These are phyloP conservation scores for Colletotrichum acutatum DNA, from an alignment of 2,329 filamentous ascomycete species.

Conservation along the genomic window DNA sequence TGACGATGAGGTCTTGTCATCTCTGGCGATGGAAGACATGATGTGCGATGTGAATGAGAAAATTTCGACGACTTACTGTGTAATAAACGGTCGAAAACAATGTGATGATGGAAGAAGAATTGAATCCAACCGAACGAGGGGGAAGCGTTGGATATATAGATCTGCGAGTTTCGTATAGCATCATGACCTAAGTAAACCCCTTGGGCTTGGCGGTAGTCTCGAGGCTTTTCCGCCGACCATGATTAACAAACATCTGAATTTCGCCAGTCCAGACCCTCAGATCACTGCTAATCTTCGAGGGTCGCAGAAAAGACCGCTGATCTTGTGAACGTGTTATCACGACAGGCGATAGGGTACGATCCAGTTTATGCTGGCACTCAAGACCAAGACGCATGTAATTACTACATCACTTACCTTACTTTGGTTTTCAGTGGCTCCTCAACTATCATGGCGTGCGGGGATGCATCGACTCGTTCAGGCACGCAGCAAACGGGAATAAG, in stretches of 20 bases:
- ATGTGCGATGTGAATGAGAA: not conserved
- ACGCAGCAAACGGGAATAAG: not conserved
- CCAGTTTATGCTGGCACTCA: not conserved
- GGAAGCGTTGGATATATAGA: not conserved
- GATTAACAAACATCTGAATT: not conserved
- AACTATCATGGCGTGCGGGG: not conserved
- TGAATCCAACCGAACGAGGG: not conserved
- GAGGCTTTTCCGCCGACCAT: not conserved
- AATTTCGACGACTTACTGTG: too few species aligned
- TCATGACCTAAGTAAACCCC: not conserved
- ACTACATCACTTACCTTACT: not conserved
- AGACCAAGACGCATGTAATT: not conserved
- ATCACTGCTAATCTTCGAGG: not conserved
- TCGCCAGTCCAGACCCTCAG: too few species aligned
- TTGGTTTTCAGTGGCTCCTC: too few species aligned
- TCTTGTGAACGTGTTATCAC: too few species aligned
- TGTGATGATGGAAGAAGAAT: not conserved
- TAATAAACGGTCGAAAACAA: not conserved
- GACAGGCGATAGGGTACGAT: not conserved
- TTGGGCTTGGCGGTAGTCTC: not conserved
- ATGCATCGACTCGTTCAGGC: not conserved
- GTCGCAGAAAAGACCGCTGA: not conserved
- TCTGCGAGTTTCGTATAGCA: not conserved
- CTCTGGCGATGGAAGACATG: not conserved
- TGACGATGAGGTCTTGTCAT: constrained; percentile 45